Percentiles rank a stretch among this genome's conserved stretches.
phyloP scores from a whole-genome alignment of 768 basidiomycete species.

The Scleroderma bovista region DNA sequence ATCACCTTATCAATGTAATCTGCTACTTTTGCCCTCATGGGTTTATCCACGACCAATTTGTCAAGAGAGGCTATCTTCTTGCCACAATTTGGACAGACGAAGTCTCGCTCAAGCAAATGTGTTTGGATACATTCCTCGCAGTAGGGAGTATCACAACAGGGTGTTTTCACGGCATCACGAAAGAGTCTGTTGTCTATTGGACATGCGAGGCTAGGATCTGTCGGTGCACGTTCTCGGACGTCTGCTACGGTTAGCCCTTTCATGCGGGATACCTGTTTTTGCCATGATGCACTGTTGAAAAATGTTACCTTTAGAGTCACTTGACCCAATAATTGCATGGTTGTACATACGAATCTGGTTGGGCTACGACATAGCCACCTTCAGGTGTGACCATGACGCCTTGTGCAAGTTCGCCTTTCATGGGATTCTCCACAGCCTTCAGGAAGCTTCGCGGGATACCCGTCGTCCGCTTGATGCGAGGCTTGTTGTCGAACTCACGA shows the following conservation, averaged over 20 bases:
- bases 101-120: constrained; percentile 90
- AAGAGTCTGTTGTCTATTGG: constrained; percentile 91
- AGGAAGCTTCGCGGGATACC: constrained; percentile 98
- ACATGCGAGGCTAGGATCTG: constrained; percentile 77
- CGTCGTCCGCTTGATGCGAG: constrained; percentile 95
- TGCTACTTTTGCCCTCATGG: constrained; percentile 66
- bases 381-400: constrained; percentile 99
- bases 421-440: constrained; percentile 90
- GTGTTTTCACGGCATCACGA: constrained; percentile 91
- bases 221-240: constrained; percentile 78
- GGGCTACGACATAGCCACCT: constrained; percentile 95
- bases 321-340: background rate
- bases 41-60: constrained; percentile 77
- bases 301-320: background rate
- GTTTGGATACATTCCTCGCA: constrained; percentile 99
- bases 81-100: constrained; percentile 86
- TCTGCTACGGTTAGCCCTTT: constrained; percentile 85
- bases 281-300: constrained; percentile 77
- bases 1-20: constrained; percentile 81
- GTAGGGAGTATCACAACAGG: constrained; percentile 86
- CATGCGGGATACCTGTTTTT: constrained; percentile 77
- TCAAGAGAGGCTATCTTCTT: constrained; percentile 87
- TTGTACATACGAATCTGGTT: constrained; percentile 83
- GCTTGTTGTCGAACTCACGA: constrained; percentile 88
- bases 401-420: constrained; percentile 60